A percentile compares a stretch with the other conserved stretches of the same genome.
These are phyloP conservation scores for Arthromyces matolae DNA, from an alignment of 768 basidiomycete species.

Conservation along the genomic window DNA sequence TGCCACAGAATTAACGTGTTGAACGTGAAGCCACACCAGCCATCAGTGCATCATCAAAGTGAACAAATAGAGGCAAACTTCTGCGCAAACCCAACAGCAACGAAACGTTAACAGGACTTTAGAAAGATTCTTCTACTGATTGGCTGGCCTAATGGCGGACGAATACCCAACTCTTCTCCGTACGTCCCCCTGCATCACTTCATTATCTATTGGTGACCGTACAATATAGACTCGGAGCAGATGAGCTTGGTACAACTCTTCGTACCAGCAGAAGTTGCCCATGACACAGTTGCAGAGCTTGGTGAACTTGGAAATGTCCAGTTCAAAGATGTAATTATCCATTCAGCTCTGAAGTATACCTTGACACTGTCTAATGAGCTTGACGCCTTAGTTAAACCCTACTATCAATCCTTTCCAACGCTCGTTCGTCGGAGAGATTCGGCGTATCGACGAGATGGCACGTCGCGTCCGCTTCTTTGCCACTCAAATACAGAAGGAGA, in stretches of 20 bases:
- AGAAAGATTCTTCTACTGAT: constrained; percentile 3
- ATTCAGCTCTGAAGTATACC: background rate
- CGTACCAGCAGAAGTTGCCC: constrained; percentile 94
- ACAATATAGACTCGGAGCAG: constrained; percentile 79
- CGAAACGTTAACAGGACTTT: background rate
- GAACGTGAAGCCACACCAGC: too few species aligned
- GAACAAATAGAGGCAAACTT: constrained; percentile 3
- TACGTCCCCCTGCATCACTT: constrained; percentile 33
- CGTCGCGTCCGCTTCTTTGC: constrained; percentile 90
- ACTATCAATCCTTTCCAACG: constrained; percentile 97
- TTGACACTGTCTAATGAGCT: constrained; percentile 2
- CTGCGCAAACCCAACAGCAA: background rate
- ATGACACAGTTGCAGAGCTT: constrained; percentile 93
- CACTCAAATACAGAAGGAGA: constrained; percentile 82
- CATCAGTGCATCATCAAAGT: too few species aligned
- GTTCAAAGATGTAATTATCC: constrained; percentile 79
- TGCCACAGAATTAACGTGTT: too few species aligned
- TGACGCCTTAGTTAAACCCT: constrained; percentile 72
- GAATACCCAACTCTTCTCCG: constrained; percentile 85
- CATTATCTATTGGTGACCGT: background rate
- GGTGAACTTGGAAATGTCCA: constrained; percentile 95
- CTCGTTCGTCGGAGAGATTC: constrained; percentile 94
- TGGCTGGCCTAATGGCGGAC: constrained; percentile 54
- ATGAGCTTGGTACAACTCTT: constrained; percentile 98
- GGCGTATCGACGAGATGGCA: constrained; percentile 93